Base-by-base conservation (phyloP, 75 land plant genomes). In the Larix kaempferi region DNA sequence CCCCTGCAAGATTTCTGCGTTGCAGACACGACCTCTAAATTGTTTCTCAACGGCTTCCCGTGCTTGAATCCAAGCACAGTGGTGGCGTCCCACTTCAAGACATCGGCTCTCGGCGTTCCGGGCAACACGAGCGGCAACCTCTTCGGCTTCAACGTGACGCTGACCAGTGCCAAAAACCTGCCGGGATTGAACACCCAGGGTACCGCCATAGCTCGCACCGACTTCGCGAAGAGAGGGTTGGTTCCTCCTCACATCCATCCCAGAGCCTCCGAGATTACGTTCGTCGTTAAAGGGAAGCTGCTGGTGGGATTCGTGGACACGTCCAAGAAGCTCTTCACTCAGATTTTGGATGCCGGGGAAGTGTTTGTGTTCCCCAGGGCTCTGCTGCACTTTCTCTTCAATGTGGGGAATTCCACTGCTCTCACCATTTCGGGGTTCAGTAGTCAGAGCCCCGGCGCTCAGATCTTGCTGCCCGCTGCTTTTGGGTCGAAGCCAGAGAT, bases 1-100 rank as follows among this genome's bases (percentile, higher is more conserved):
- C 85, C 93, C 0, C 71, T 87, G 26, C 89, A 91, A 52, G 93
- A 91, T 75, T 86, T 86, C 83, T 89, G 93, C 71, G 79, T 91
- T 16, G 89, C 85, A 27, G 86, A 86, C 59, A 23, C 77, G 7
- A 79, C 16, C 49, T 56, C 76, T 10, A 33, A 72, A 3, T 13
- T 49, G 13, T 65, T 77, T 13, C 52, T 89, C 15, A 89, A 89
- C 63, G 93, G 93, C 4, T 83, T 86, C 58, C 87, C 87, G 1
- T 91, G 93, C 89, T 80, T 84, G 62, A 78, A 77, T 23, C 74
- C 80, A 2, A 72, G 69, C 15, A 41, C 62, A 22, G 81, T 74
- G 0, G 63, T 77, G 13, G 59, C 84, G 26, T 72, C 59, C 72
- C 87, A 81, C 3, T 81, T 81, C 59, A 74, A 26, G 2, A 71